These are phyloP conservation scores for Boletus vinaceobasis DNA, from an alignment of 768 basidiomycete genomes.

Conservation along the genomic window DNA sequence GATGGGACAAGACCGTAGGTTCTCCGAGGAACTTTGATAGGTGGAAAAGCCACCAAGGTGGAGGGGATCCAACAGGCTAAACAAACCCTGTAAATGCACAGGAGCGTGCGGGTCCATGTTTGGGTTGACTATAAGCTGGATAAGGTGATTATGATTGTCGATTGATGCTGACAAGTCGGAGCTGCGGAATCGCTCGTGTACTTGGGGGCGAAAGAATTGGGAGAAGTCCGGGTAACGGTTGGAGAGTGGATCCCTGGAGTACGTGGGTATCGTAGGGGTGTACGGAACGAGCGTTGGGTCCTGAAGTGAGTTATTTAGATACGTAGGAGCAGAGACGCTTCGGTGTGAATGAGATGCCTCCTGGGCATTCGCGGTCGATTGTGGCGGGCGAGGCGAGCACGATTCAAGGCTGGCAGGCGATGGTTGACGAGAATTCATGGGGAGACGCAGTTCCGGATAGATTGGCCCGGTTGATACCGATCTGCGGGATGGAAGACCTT, in stretches of 20 bases:
- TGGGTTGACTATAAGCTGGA: not conserved
- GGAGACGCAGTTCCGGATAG: not conserved
- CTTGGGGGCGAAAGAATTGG: slow-evolving; percentile 26
- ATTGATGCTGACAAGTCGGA: not conserved
- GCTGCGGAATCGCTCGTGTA: slow-evolving; percentile 5
- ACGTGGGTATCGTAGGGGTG: slow-evolving; percentile 7
- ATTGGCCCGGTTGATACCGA: not conserved
- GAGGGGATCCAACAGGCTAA: not conserved
- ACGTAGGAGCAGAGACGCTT: not conserved
- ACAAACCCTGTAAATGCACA: not conserved
- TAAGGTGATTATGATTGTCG: not conserved
- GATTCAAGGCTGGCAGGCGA: not conserved
- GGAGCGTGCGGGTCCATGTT: not conserved
- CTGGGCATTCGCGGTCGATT: not conserved
- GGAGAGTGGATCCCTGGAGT: slow-evolving; percentile 31
- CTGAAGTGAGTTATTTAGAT: not conserved
- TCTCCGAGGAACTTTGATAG: not conserved
- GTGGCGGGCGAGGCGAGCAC: not conserved
- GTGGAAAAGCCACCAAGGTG: not conserved
- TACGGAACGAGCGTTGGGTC: not conserved
- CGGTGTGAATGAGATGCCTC: not conserved
- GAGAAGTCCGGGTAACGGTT: slow-evolving; percentile 34
- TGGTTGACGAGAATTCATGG: not conserved
- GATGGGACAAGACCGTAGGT: slow-evolving; percentile 15
- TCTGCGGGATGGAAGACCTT: not conserved